Conservation (phyloP, 139 green algal genomes). For the Coccomyxa sp. region DNA sequence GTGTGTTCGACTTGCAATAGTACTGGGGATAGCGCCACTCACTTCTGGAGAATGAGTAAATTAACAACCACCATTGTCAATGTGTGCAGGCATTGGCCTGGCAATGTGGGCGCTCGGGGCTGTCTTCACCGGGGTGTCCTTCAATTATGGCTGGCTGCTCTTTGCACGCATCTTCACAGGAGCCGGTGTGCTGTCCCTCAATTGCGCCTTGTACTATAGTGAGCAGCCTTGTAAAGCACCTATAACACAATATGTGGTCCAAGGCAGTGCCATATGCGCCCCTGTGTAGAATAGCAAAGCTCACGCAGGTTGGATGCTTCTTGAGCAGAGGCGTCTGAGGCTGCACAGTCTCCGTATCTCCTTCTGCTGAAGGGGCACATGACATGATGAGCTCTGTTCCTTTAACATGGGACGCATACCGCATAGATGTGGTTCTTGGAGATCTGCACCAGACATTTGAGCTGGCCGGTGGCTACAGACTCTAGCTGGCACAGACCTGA, state of each 20-base stretch:
- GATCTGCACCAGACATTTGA: too few species aligned
- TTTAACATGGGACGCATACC: too few species aligned
- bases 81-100: constrained; percentile 64
- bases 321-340: neutral
- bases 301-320: neutral
- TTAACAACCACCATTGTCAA: neutral
- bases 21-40: neutral
- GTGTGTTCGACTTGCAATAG: neutral
- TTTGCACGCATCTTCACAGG: constrained; percentile 70
- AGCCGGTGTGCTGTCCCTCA: constrained; percentile 39
- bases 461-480: too few species aligned
- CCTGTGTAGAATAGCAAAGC: neutral
- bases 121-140: constrained; percentile 53
- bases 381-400: too few species aligned
- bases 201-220: too few species aligned
- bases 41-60: neutral
- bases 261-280: neutral
- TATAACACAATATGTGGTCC: neutral
- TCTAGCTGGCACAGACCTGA: too few species aligned
- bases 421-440: too few species aligned
- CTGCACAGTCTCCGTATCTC: neutral
- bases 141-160: constrained; percentile 53
- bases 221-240: neutral
- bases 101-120: constrained; percentile 72
- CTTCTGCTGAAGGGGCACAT: neutral